Base-by-base conservation (phyloP, 208 protist species). In the Tritrichomonas foetus region DNA sequence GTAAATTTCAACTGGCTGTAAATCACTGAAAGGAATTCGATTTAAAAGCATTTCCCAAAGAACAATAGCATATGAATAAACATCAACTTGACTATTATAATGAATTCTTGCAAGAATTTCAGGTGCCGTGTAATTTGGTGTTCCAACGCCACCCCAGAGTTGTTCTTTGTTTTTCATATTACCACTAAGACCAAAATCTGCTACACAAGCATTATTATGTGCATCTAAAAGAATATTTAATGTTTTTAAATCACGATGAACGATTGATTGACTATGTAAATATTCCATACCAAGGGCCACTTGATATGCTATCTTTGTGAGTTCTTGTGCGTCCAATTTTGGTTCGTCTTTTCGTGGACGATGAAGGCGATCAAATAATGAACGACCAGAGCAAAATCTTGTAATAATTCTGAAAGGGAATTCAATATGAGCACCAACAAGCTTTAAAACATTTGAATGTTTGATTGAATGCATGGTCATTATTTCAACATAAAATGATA, bases 221-320 rank as follows among this genome's bases (percentile, higher is more conserved):
- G 25, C 41, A 36, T 89, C 78, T 13, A 89, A 16, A 27, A 89
- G 16, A 57, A 89, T 89, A 89, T 89, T 89, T 39, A 57, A 57
- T 39, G 78, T 89, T 57, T 89, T 89, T 0, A 89, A 27, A 89
- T 89, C 78, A 41, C 78, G 39, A 50, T 89, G 78, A 89, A 89
- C 78, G 30, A 89, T 89, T 57, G 33, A 39, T 89, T 53, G 13
- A 0, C 13, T 14, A 36, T 89, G 78, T 5, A 89, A 27, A 30
- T 89, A 89, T 3, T 22, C 8, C 78, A 89, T 89, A 3, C 78
- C 78, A 57, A 50, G 27, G 39, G 78, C 78, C 13, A 89, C 47
- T 36, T 89, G 78, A 36, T 89, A 89, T 33, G 78, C 78, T 5
- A 89, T 89, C 27, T 89, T 89, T 3, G 78, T 89, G 3, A 89